These are phyloP conservation scores for Pseudisothecium myosuroides DNA, from an alignment of 225 moss, liverwort and hornwort species.

Conservation along the genomic window DNA sequence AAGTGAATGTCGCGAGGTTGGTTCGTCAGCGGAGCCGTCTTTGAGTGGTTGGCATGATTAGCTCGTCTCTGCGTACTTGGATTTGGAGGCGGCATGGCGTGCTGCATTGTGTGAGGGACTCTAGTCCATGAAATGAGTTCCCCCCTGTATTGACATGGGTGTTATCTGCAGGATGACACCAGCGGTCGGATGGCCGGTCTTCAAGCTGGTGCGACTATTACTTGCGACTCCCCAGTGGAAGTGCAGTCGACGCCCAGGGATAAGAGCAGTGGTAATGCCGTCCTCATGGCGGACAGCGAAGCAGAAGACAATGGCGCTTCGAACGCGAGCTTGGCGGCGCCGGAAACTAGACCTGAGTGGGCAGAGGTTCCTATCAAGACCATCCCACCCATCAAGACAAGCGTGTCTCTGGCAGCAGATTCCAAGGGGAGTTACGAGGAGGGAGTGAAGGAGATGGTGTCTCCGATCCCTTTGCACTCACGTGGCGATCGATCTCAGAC, in stretches of 20 bases:
- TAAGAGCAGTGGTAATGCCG: not conserved
- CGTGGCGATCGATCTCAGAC: slow-evolving; percentile 2
- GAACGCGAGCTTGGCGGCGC: not conserved
- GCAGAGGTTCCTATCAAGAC: slow-evolving; percentile 30
- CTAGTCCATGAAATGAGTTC: not conserved
- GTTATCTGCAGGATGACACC: slow-evolving; percentile 16
- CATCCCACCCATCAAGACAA: slow-evolving; percentile 22
- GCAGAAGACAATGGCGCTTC: not conserved
- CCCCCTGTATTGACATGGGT: not conserved
- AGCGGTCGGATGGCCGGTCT: slow-evolving; percentile 1
- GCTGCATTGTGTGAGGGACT: not conserved
- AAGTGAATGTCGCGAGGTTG: not conserved
- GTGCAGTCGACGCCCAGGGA: slow-evolving; percentile 1
- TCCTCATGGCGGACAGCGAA: not conserved
- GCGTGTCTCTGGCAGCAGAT: slow-evolving; percentile 14
- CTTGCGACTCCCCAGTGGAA: not conserved
- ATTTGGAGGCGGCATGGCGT: not conserved
- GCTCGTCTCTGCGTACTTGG: not conserved
- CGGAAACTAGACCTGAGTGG: slow-evolving; percentile 19
- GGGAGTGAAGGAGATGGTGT: slow-evolving; percentile 12
- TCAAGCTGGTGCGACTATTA: not conserved
- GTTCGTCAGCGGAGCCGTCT: not conserved
- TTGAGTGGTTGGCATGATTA: not conserved
- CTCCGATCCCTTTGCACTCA: not conserved
- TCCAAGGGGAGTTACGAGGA: slow-evolving; percentile 10